Base-by-base conservation (phyloP, 768 basidiomycete species). In the Naganishia antarctica region DNA sequence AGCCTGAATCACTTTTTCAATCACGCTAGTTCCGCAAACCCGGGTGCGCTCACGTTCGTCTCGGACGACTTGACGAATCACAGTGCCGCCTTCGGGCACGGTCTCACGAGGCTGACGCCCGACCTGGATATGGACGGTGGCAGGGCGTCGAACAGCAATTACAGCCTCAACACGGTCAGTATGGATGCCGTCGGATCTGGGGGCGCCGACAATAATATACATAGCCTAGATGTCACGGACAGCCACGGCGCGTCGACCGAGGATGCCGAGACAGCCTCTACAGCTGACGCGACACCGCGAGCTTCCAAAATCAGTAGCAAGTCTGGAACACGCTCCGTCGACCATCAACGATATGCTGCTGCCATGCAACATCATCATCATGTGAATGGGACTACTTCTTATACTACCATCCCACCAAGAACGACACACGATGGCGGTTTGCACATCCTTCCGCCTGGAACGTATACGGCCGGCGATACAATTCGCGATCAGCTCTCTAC, bases 281-380 rank as follows among this genome's bases (percentile, higher is more conserved):
- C 53, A 8, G 53, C 53, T 11, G 53, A 57, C 37, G 23, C 23
- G 9, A 57, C 53, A 11, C 53, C 53, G 12, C 32, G 34, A 21
- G 53, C 53, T 37, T 57, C 53, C 23, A 57, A 40, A 16, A 26
- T 57, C 23, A 37, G 34, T 23, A 23, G 21, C 15, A 57, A 57
- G 53, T n/a, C 34, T 23, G 53, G 53, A 6, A 37, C 37, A 12
- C 53, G 34, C 9, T 57, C 53, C 13, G 13, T 46, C 40, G 62
- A 63, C 26, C 49, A 63, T 21, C 62, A 63, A 18, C 37, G 49
- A 32, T 63, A 63, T 23, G 62, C 62, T 8, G 62, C 62, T 26
- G 62, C 62, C 21, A 41, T 63, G 50, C 46, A 32, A 41, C 62
- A 63, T 21, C 62, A 63, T 46, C 62, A 63, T 21, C 53, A 57